phyloP scores from a whole-genome alignment of 2,329 filamentous ascomycete species.

The Ustulina deusta region DNA sequence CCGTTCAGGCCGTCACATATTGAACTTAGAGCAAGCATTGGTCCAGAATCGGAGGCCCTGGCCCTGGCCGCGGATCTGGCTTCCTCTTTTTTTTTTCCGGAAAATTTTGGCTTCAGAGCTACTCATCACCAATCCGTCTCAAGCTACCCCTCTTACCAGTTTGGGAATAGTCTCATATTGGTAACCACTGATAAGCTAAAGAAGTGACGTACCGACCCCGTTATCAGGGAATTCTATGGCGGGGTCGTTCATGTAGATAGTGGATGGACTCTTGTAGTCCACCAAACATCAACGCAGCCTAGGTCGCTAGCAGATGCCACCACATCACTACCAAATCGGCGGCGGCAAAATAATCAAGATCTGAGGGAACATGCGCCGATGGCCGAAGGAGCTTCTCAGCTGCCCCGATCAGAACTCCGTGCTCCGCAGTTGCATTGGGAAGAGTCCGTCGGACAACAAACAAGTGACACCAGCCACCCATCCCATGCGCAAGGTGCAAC shows the following conservation, averaged over 20 bases:
- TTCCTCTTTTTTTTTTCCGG: constrained; percentile 18
- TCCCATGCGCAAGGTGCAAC: too few relatives aligned
- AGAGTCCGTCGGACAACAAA: neutral
- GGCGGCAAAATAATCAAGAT: neutral
- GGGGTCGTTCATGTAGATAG: constrained; percentile 21
- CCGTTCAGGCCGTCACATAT: constrained; percentile 35
- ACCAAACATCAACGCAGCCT: too few relatives aligned
- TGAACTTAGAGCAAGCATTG: constrained; percentile 27
- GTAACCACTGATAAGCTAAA: constrained; percentile 25
- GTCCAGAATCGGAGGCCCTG: constrained; percentile 34
- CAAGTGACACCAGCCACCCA: constrained; percentile 1
- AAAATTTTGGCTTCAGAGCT: constrained; percentile 17
- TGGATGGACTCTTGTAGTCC: too few relatives aligned
- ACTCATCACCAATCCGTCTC: neutral
- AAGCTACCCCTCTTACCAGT: constrained; percentile 36
- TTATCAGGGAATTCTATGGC: constrained; percentile 24
- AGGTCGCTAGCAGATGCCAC: neutral
- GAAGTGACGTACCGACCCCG: constrained; percentile 27
- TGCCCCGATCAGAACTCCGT: neutral
- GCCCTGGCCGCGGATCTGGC: neutral
- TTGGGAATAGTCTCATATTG: constrained; percentile 30
- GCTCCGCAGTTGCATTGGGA: neutral
- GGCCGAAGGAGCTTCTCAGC: neutral
- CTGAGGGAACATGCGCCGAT: neutral
- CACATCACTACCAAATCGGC: neutral